These are phyloP conservation scores for Sugiyamaella chiloensis DNA, from an alignment of 805 yeast species.

Conservation along the genomic window DNA sequence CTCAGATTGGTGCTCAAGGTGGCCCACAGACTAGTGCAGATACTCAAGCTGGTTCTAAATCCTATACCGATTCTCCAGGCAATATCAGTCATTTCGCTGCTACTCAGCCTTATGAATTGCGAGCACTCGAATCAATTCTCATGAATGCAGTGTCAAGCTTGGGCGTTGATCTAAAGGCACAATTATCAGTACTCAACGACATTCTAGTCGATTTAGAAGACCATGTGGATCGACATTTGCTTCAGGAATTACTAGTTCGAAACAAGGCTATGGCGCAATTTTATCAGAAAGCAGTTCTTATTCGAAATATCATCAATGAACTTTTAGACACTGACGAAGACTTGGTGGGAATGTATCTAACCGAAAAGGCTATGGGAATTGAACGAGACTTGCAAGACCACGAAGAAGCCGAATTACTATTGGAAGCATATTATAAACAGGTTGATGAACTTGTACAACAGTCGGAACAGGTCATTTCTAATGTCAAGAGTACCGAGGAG, in stretches of 20 bases:
- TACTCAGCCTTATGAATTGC: conserved; percentile 66
- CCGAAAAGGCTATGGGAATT: conserved; percentile 43
- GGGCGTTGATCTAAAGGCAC: conserved; percentile 69
- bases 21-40: background rate
- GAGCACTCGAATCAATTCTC: conserved; percentile 77
- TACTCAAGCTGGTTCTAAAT: too few species aligned
- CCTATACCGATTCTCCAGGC: too few species aligned
- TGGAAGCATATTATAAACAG: conserved; percentile 87
- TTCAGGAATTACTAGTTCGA: conserved; percentile 68
- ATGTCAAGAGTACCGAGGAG: conserved; percentile 89
- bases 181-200: conserved; percentile 54
- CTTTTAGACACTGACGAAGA: conserved; percentile 84
- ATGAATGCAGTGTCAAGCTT: conserved; percentile 75
- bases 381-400: conserved; percentile 36
- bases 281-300: conserved; percentile 70
- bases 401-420: conserved; percentile 79
- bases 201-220: conserved; percentile 71
- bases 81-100: conserved; percentile 37
- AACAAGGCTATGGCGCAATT: conserved; percentile 70
- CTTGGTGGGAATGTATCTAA: conserved; percentile 71
- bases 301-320: conserved; percentile 79
- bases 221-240: conserved; percentile 70
- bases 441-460: conserved; percentile 93
- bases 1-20: too few species aligned
- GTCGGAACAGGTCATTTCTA: conserved; percentile 75